Conservation (phyloP, 306 rosid genomes). For the Luffa acutangula region DNA sequence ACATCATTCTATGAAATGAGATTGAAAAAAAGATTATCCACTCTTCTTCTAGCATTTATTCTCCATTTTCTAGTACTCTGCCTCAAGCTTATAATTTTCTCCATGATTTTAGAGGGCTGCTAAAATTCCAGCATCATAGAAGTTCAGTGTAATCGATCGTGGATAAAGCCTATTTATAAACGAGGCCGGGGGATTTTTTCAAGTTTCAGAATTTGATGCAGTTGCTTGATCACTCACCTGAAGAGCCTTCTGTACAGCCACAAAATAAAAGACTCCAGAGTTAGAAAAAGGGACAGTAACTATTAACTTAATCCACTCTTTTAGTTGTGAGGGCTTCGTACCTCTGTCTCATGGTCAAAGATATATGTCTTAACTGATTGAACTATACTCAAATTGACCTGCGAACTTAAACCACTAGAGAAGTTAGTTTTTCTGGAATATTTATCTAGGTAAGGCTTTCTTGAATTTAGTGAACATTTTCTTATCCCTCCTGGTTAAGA, state of each 20-base stretch:
- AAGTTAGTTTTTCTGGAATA: neutral
- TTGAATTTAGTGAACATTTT: neutral
- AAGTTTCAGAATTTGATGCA: neutral
- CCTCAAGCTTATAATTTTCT: neutral
- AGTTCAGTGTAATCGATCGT: neutral
- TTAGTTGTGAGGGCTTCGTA: too few relatives aligned
- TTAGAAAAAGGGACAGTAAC: neutral
- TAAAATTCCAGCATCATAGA: constrained; percentile 16
- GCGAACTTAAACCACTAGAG: neutral
- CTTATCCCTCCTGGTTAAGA: neutral
- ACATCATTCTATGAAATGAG: neutral
- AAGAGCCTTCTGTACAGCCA: neutral
- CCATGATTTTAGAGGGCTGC: constrained; percentile 42
- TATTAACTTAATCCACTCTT: neutral
- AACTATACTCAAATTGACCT: too few relatives aligned
- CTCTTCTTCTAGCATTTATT: neutral
- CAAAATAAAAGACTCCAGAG: neutral
- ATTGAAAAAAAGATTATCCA: neutral
- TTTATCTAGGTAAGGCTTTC: neutral
- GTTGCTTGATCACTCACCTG: neutral
- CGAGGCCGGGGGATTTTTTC: neutral
- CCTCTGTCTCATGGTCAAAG: too few relatives aligned
- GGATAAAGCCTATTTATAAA: neutral
- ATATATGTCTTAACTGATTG: too few relatives aligned
- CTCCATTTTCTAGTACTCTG: constrained; percentile 4